Evolutionary conservation across 148 eudicot species (phyloP), one percentile per base, ranked within the genome.

Genomic region (Silene conica): DNA sequence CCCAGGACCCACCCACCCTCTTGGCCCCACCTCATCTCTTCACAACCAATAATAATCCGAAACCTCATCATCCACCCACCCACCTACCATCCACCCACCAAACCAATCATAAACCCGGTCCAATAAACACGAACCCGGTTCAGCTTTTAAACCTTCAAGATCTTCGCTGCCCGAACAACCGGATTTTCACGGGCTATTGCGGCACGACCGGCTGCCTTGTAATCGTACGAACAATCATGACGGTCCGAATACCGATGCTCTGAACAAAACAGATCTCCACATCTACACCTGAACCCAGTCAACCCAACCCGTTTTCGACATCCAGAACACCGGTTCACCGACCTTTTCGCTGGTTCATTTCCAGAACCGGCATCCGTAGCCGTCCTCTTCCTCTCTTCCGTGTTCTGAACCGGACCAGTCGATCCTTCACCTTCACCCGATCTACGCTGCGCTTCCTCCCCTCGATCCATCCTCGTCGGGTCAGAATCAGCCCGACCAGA

Each of bases 201-300:
- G 46, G 84, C 92, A 48, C 93, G 73, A 0, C 89, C 97, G 8
- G 92, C 92, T 3, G 92, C 79, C 69, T 91, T 91, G 78, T 91
- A 91, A 74, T 91, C 93, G 72, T 75, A 91, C 63, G 88, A 86
- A 52, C 93, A 89, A 34, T 86, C 91, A 67, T 91, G 97, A 4
- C 92, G 92, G 83, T 91, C 97, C 31, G 97, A 86, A 76, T 91
- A 91, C 80, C 93, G 73, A 41, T 92, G 97, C 77, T 81, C 87
- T 46, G 89, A 80, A 12, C 97, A 92, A 72, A 89, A 92, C 77
- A 89, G 78, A 22, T 92, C 88, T 3, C 94, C 97, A 59, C 97
- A 91, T 8, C 90, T 76, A 61, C 97, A 92, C 59, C 90, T 70
- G 56, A 92, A 92, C 45, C 92, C 94, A 64, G 86, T 89, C 78